Evolutionary conservation across 257 asterid species (phyloP).

Genomic region (Solanum acaule): DNA sequence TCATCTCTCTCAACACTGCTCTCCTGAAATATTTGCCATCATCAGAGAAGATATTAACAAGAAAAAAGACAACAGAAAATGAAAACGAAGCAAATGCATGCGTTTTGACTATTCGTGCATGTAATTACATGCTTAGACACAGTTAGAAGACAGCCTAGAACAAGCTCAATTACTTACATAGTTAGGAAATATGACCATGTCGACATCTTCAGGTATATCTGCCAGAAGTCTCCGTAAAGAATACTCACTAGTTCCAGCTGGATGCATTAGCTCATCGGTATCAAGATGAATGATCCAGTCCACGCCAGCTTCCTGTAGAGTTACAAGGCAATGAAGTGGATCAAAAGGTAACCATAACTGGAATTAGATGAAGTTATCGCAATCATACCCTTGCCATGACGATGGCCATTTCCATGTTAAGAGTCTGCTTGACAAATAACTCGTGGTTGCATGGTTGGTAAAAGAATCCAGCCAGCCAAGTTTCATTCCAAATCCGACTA

Average conservation of each 20-base stretch:
- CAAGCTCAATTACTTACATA: slow-evolving; percentile 26
- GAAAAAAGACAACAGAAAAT: neutral
- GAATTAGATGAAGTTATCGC: neutral
- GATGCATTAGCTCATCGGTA: slow-evolving; percentile 45
- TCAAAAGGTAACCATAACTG: neutral
- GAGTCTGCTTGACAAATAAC: slow-evolving; percentile 25
- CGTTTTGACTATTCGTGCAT: neutral
- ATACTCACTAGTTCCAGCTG: slow-evolving; percentile 30
- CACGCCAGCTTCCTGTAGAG: slow-evolving; percentile 36
- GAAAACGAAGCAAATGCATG: neutral
- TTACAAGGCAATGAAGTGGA: neutral
- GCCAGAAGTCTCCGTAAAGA: slow-evolving; percentile 28
- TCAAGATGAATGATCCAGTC: slow-evolving; percentile 54
- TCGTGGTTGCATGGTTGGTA: slow-evolving; percentile 26
- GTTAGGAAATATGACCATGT: slow-evolving; percentile 26
- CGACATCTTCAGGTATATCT: slow-evolving; percentile 28
- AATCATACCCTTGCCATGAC: slow-evolving; percentile 26
- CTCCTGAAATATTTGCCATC: slow-evolving; percentile 23
- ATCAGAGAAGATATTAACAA: neutral
- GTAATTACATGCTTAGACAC: neutral
- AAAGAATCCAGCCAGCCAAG: slow-evolving; percentile 12
- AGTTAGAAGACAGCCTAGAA: neutral
- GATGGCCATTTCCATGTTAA: slow-evolving; percentile 29
- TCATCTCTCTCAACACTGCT: slow-evolving; percentile 39
- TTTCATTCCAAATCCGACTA: slow-evolving; percentile 25